Percentiles rank a stretch among this genome's conserved stretches.
These are phyloP conservation scores for Schizopora paradoxa DNA, from an alignment of 1,284 basidiomycete species.

Conservation along the genomic window DNA sequence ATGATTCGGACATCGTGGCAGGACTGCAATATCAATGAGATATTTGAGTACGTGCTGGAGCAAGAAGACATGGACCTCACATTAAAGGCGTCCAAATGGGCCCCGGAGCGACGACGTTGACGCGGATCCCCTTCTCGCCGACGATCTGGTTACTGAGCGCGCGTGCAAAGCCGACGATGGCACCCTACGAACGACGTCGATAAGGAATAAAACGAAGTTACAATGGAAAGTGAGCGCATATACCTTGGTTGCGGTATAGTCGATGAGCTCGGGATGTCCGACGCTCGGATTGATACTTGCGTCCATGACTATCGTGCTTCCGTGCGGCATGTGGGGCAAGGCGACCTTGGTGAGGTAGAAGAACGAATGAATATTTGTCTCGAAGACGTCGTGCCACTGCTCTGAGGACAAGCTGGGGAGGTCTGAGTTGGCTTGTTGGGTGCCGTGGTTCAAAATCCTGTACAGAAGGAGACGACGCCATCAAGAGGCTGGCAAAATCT, in stretches of 20 bases:
- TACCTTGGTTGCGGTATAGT: slow-evolving; percentile 55
- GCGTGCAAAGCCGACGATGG: slow-evolving; percentile 41
- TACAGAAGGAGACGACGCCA: slow-evolving; percentile 1
- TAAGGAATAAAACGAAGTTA: too few species aligned
- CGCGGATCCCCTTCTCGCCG: slow-evolving; percentile 44
- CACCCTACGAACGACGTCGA: too few species aligned
- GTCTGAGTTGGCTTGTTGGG: slow-evolving; percentile 43
- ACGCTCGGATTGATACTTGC: slow-evolving; percentile 45
- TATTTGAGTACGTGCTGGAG: slow-evolving; percentile 6
- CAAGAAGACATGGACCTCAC: slow-evolving; percentile 20
- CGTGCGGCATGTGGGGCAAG: slow-evolving; percentile 36
- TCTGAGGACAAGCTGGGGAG: slow-evolving; percentile 39
- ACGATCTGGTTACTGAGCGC: slow-evolving; percentile 50
- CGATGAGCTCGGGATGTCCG: slow-evolving; percentile 48
- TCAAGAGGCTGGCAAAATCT: slow-evolving; percentile 1
- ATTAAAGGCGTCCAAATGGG: slow-evolving; percentile 52
- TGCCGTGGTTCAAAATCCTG: slow-evolving; percentile 49
- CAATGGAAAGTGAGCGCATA: too few species aligned
- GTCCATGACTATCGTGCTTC: slow-evolving; percentile 45
- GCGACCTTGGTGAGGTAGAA: slow-evolving; percentile 49
- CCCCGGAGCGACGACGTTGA: slow-evolving; percentile 48
- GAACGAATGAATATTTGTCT: slow-evolving; percentile 45
- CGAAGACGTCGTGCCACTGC: slow-evolving; percentile 50
- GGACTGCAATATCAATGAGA: slow-evolving; percentile 22
- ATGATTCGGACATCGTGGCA: slow-evolving; percentile 44